Percentiles rank a stretch among this genome's conserved stretches.
These are phyloP conservation scores for Scorias spongiosa DNA, from an alignment of 2,329 filamentous ascomycete species.

Conservation along the genomic window DNA sequence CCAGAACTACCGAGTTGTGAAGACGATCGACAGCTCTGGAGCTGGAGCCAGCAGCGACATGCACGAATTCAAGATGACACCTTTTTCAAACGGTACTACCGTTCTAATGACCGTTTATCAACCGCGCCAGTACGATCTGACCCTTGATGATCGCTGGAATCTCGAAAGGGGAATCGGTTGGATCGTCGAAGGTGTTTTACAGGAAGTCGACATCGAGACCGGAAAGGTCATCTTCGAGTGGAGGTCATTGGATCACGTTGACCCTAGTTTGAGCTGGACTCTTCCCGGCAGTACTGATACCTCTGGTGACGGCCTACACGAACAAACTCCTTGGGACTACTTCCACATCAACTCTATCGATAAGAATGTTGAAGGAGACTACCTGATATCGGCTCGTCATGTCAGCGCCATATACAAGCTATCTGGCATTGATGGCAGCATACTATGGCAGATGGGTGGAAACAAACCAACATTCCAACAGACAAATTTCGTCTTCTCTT, in stretches of 20 bases:
- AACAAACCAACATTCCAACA: constrained; percentile 30
- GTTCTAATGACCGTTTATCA: constrained; percentile 25
- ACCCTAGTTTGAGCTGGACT: constrained; percentile 33
- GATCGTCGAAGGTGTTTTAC: constrained; percentile 38
- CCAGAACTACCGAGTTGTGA: constrained; percentile 32
- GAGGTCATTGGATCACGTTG: constrained; percentile 42
- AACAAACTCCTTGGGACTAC: constrained; percentile 36
- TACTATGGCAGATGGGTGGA: constrained; percentile 37
- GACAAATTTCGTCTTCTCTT: constrained; percentile 34
- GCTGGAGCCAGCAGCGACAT: constrained; percentile 32
- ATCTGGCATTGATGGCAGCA: constrained; percentile 29
- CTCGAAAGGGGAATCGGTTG: constrained; percentile 31
- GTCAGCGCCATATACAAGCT: constrained; percentile 33
- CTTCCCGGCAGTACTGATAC: constrained; percentile 27
- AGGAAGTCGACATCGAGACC: constrained; percentile 40
- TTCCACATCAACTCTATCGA: constrained; percentile 41
- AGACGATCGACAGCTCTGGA: constrained; percentile 27
- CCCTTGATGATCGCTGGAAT: constrained; percentile 21
- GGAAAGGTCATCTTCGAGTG: constrained; percentile 44
- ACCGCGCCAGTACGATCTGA: constrained; percentile 31
- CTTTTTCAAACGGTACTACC: constrained; percentile 26
- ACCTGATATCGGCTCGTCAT: constrained; percentile 33
- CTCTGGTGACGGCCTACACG: constrained; percentile 32
- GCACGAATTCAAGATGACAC: constrained; percentile 37
- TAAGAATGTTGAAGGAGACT: constrained; percentile 34